These are phyloP conservation scores for Tricholoma terreum DNA, from an alignment of 768 basidiomycete genomes.

Conservation along the genomic window DNA sequence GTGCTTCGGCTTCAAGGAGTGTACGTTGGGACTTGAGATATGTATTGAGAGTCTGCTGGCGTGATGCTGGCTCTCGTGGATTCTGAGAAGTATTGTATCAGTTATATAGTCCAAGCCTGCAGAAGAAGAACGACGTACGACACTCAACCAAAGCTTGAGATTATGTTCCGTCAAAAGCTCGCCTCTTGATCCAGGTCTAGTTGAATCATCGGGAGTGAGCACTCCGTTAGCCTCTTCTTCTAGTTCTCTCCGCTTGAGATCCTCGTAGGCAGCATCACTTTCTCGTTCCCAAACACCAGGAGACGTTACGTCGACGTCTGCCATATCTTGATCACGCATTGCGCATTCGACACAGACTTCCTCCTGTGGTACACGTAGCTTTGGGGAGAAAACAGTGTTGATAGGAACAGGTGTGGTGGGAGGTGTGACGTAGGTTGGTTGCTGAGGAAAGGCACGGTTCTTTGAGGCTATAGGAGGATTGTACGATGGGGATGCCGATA, in stretches of 20 bases:
- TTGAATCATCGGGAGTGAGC: constrained; percentile 46
- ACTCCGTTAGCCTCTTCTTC: constrained; percentile 61
- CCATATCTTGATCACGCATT: constrained; percentile 99
- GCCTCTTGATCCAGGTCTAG: constrained; percentile 61
- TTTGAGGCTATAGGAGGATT: constrained; percentile 64
- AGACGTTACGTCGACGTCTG: constrained; percentile 85
- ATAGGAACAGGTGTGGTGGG: constrained; percentile 49
- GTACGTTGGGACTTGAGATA: constrained; percentile 83
- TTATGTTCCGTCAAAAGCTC: constrained; percentile 74
- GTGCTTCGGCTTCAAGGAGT: constrained; percentile 77
- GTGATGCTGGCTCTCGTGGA: constrained; percentile 83
- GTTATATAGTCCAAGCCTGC: background rate
- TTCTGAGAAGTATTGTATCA: constrained; percentile 51
- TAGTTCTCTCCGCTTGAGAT: constrained; percentile 67
- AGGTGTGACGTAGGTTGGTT: constrained; percentile 74
- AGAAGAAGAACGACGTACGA: constrained; percentile 49
- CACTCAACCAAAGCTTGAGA: constrained; percentile 73
- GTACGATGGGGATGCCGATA: constrained; percentile 58
- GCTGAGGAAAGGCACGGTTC: constrained; percentile 66
- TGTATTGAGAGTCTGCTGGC: constrained; percentile 73
- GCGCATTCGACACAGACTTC: constrained; percentile 96
- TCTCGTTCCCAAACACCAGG: constrained; percentile 90
- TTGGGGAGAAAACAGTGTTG: constrained; percentile 59
- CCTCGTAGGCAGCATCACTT: constrained; percentile 80
- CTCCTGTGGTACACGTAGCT: constrained; percentile 57